Evolutionary conservation across 768 basidiomycete genomes (phyloP), one percentile per base, ranked within the genome.

Genomic region (Mycena metata): DNA sequence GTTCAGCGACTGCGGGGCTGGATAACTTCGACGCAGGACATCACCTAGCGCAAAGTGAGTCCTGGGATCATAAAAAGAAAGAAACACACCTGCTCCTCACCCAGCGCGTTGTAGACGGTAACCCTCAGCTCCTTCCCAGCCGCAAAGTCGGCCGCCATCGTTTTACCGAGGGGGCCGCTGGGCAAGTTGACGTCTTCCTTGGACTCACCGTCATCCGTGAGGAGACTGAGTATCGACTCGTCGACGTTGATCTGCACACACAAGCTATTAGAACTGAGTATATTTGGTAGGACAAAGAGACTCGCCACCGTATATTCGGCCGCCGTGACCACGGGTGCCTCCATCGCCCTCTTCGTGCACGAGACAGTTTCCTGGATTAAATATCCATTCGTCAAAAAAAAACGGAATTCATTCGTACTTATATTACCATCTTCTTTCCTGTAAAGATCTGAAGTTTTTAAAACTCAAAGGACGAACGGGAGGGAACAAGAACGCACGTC

Each of bases 141-240:
- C n/a, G n/a, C n/a, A n/a, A 63, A 63, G n/a, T 26, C 61, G 19
- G 51, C 42, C 42, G 12, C 42, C 30, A 63, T 50, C 4, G 19
- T 12, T 9, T 81, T 79, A 71, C 97, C 96, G 55, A 98, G 73
- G 11, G 93, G 89, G 58, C 87, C 82, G 66, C 96, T 96, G 30
- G 96, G 97, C 70, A 98, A 81, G 77, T 90, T 91, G 82, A 98
- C 94, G 83, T 98, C 97, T 77, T 98, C 95, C 83, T 97, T 98
- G 75, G 91, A 5, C 71, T 73, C 73, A 61, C 95, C 95, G 57
- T 96, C 96, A 73, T 75, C 43, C 72, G 83, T 86, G 92, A 99
- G 92, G 76, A 99, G 88, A 88, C 95, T 97, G 77, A 99, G 91
- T 88, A 91, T 97, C 69, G 89, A 94, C 58, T 97, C 96, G 72